phyloP scores from a whole-genome alignment of 306 rosid genomes.

The Cercis canadensis region DNA sequence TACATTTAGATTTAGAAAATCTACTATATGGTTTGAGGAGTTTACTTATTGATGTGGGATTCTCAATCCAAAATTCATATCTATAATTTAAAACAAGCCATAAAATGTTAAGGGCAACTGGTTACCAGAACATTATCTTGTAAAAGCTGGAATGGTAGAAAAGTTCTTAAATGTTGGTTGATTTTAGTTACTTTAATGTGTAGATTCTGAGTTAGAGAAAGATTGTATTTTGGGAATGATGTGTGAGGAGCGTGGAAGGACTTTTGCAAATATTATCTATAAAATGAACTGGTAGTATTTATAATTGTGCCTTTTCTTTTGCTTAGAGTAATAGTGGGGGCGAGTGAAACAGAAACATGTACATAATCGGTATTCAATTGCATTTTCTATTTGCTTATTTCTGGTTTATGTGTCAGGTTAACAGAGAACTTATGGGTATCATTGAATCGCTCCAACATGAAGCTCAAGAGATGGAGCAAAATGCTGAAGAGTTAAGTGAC shows the following conservation, averaged over 20 bases:
- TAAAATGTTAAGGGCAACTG: no score
- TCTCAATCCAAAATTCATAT: no score
- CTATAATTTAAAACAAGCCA: no score
- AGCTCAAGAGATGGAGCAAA: constrained; percentile 46
- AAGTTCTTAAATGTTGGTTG: background rate
- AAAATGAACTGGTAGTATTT: background rate
- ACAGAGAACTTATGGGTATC: constrained; percentile 60
- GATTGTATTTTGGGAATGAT: no score
- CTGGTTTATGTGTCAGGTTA: constrained; percentile 61
- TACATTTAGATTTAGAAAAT: background rate
- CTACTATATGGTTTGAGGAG: background rate
- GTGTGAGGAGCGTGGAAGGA: background rate
- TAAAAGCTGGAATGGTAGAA: background rate
- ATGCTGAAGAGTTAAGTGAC: constrained; percentile 37
- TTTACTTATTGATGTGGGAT: background rate
- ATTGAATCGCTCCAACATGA: constrained; percentile 61
- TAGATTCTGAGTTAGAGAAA: background rate
- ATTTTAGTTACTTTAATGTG: background rate
- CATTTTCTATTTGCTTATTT: background rate
- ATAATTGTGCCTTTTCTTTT: no score
- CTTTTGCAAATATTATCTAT: background rate
- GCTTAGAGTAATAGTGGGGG: constrained; percentile 40
- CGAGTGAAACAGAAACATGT: background rate
- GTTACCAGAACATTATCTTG: background rate
- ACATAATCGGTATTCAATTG: background rate